phyloP scores from a whole-genome alignment of 2,329 filamentous ascomycete species.

The Colletotrichum orchidophilum region DNA sequence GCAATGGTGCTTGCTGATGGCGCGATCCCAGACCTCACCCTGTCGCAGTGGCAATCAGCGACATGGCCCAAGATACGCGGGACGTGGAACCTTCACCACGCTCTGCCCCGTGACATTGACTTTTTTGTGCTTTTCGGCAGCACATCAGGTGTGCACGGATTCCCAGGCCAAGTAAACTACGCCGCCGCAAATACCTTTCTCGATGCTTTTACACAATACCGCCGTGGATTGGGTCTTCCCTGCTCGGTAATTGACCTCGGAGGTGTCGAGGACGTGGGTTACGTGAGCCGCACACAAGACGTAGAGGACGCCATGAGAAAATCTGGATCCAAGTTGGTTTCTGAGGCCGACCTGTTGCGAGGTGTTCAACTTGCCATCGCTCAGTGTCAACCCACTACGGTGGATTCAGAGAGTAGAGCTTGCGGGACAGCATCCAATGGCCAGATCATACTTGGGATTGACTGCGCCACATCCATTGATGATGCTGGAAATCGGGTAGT shows the following conservation, averaged over 20 bases:
- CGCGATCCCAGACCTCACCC: slow-evolving; percentile 44
- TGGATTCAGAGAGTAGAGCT: too few species aligned
- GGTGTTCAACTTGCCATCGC: slow-evolving; percentile 5
- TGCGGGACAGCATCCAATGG: neutral
- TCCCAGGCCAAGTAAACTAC: slow-evolving; percentile 51
- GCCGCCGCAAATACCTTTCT: slow-evolving; percentile 52
- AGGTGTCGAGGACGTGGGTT: slow-evolving; percentile 48
- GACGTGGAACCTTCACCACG: slow-evolving; percentile 53
- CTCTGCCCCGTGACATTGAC: slow-evolving; percentile 37
- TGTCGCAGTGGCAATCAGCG: slow-evolving; percentile 45
- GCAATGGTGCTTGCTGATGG: slow-evolving; percentile 26
- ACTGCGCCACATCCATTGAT: neutral
- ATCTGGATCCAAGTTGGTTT: slow-evolving; percentile 1
- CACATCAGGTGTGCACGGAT: slow-evolving; percentile 45
- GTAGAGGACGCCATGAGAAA: slow-evolving; percentile 34
- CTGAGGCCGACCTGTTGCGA: neutral
- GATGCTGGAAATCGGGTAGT: neutral
- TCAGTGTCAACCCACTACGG: neutral
- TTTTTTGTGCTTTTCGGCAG: slow-evolving; percentile 51
- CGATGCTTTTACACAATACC: slow-evolving; percentile 49
- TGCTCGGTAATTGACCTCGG: slow-evolving; percentile 52
- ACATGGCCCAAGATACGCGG: slow-evolving; percentile 51
- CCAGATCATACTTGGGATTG: neutral
- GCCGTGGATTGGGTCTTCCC: slow-evolving; percentile 45
- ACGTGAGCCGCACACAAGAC: slow-evolving; percentile 43